Evolutionary conservation across 2,329 filamentous ascomycete species (phyloP).

Genomic region (Thermothelomyces thermophilus): DNA sequence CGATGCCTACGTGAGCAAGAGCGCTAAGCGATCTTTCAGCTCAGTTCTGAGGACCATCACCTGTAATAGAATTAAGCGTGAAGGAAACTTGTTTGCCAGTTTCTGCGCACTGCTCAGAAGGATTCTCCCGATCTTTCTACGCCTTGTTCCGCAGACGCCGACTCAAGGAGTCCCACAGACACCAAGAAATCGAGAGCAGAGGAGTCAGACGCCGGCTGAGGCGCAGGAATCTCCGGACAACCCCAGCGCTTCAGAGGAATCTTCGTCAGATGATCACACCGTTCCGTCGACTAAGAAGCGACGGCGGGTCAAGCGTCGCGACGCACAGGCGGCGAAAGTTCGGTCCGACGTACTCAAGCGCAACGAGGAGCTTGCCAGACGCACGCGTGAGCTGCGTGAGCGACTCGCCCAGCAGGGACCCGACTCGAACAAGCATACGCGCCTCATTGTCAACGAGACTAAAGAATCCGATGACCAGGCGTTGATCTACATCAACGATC

Average conservation of each 20-base stretch:
- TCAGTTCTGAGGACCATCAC: constrained; percentile 4
- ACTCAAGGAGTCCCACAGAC: constrained; percentile 3
- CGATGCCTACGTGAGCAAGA: constrained; percentile 18
- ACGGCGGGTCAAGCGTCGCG: constrained; percentile 40
- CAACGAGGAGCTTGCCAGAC: constrained; percentile 46
- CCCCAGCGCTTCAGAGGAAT: constrained; percentile 2
- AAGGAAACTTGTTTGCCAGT: constrained; percentile 10
- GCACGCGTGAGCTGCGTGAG: constrained; percentile 41
- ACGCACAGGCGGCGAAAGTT: constrained; percentile 45
- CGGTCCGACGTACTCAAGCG: constrained; percentile 51
- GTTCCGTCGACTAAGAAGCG: constrained; percentile 38
- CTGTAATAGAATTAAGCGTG: constrained; percentile 4
- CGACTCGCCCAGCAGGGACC: constrained; percentile 39
- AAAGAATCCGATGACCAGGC: constrained; percentile 51
- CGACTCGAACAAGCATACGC: constrained; percentile 39
- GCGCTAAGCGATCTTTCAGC: not conserved
- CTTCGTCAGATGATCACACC: constrained; percentile 24
- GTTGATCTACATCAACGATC: constrained; percentile 56
- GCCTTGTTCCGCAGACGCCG: not conserved
- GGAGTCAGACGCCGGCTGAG: not conserved
- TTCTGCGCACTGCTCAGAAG: constrained; percentile 23
- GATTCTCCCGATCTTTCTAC: constrained; percentile 18
- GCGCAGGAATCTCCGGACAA: constrained; percentile 12
- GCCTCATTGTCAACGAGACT: constrained; percentile 60
- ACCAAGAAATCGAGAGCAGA: not conserved